phyloP scores from a whole-genome alignment of 352 stramenopile species.

The Phytophthora brassicae region DNA sequence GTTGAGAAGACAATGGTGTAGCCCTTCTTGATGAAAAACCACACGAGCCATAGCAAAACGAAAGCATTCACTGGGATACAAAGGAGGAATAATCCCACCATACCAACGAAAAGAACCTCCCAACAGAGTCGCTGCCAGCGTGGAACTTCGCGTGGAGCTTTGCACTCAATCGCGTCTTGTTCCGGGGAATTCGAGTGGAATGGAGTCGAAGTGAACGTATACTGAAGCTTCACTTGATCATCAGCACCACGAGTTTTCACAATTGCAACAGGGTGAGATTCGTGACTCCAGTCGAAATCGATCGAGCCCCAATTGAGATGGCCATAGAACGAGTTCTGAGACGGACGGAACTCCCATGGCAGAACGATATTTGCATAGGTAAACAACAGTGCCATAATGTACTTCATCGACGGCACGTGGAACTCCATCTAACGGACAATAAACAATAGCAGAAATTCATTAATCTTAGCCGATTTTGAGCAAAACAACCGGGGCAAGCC shows the following conservation, averaged over 20 bases:
- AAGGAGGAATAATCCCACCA: slow-evolving; percentile 45
- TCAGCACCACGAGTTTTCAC: slow-evolving; percentile 63
- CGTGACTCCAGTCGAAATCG: slow-evolving; percentile 86
- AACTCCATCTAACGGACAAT: slow-evolving; percentile 61
- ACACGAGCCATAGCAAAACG: slow-evolving; percentile 62
- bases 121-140: slow-evolving; percentile 40
- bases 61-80: slow-evolving; percentile 56
- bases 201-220: slow-evolving; percentile 50
- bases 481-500: background rate
- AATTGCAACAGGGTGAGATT: slow-evolving; percentile 53
- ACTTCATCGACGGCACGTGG: slow-evolving; percentile 50
- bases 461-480: background rate
- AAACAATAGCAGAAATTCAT: background rate
- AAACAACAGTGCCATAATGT: slow-evolving; percentile 63
- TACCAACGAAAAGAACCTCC: slow-evolving; percentile 39
- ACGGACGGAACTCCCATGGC: slow-evolving; percentile 77
- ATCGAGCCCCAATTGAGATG: slow-evolving; percentile 93
- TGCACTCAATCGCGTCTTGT: slow-evolving; percentile 49
- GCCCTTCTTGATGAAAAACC: slow-evolving; percentile 54
- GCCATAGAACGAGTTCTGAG: slow-evolving; percentile 73
- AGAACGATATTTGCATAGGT: slow-evolving; percentile 74
- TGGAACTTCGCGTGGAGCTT: slow-evolving; percentile 44
- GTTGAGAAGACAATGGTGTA: slow-evolving; percentile 19
- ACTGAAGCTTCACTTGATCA: slow-evolving; percentile 68
- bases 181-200: slow-evolving; percentile 43